Evolutionary conservation across 2,329 filamentous ascomycete genomes (phyloP).

Genomic region (Aspergillus carbonarius): DNA sequence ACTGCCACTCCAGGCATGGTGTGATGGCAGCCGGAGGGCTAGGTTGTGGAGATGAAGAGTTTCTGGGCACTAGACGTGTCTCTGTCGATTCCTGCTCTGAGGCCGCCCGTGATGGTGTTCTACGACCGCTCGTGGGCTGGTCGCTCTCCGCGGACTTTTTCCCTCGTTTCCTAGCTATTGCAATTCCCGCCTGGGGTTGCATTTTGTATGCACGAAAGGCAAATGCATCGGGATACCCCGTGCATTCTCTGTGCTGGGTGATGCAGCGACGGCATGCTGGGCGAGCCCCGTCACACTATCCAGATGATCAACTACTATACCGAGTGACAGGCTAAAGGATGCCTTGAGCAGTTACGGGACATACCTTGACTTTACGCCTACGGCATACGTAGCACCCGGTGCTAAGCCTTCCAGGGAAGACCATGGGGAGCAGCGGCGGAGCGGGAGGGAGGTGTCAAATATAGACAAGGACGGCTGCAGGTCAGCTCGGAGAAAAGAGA

Average conservation of each 20-base stretch:
- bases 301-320: neutral
- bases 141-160: neutral
- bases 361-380: constrained; percentile 6
- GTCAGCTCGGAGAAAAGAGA: neutral
- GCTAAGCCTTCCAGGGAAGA: constrained; percentile 3
- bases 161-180: neutral
- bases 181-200: neutral
- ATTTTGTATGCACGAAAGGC: neutral
- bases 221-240: constrained; percentile 1
- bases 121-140: neutral
- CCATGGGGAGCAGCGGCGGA: neutral
- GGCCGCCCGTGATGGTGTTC: neutral
- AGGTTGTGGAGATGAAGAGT: neutral
- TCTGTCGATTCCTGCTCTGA: neutral
- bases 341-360: neutral
- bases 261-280: neutral
- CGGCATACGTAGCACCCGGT: constrained; percentile 6
- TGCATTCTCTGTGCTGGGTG: neutral
- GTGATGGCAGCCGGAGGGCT: neutral
- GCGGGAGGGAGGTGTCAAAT: neutral
- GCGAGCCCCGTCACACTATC: neutral
- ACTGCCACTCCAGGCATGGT: neutral
- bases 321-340: neutral
- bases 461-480: neutral
- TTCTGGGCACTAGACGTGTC: neutral